Evolutionary conservation across 352 stramenopile genomes (phyloP).

Genomic region (Globisporangium spiculum): DNA sequence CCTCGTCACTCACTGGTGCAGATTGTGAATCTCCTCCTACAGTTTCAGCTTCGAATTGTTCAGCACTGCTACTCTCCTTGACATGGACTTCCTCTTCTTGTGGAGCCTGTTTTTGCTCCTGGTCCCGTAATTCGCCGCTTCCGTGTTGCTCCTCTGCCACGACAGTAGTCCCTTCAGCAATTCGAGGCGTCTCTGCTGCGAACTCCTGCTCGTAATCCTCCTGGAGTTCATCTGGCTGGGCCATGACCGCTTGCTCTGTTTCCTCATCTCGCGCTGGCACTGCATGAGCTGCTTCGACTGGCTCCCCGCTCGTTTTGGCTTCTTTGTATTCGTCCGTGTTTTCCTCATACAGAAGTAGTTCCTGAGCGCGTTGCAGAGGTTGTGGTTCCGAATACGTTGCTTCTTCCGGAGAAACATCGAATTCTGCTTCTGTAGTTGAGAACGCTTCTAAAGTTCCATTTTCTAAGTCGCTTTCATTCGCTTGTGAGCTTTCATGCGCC

Average conservation of each 20-base stretch:
- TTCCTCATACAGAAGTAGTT: neutral
- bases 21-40: neutral
- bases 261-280: no score
- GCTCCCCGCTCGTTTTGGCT: neutral
- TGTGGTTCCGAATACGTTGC: neutral
- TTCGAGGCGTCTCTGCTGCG: slow-evolving; percentile 4
- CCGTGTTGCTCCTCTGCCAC: neutral
- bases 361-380: neutral
- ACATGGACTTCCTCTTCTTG: neutral
- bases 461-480: neutral
- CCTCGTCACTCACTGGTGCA: neutral
- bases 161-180: neutral
- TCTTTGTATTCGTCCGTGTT: neutral
- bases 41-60: neutral
- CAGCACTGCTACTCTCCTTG: neutral
- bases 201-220: slow-evolving; percentile 13
- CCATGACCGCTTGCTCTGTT: neutral
- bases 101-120: neutral
- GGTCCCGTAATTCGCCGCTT: neutral
- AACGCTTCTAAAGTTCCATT: neutral
- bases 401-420: neutral
- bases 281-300: neutral
- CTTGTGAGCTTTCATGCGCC: neutral
- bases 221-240: neutral
- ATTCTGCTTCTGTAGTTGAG: neutral